These are phyloP conservation scores for Barbarea vulgaris DNA, from an alignment of 345 rosid genomes.

Conservation along the genomic window DNA sequence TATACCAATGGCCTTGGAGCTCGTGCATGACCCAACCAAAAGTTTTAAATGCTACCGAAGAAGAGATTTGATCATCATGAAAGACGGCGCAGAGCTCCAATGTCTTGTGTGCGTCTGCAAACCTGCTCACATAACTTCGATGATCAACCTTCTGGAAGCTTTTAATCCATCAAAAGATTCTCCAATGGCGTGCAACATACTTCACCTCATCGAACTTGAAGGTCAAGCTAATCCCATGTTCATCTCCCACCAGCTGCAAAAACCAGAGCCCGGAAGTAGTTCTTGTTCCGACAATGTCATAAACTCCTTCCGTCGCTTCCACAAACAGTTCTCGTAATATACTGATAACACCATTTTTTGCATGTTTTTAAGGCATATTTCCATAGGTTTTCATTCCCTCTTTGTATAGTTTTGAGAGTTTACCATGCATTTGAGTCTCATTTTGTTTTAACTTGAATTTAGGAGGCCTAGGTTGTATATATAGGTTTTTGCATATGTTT, in stretches of 20 bases:
- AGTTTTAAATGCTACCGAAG: slow-evolving; percentile 48
- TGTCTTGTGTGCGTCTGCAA: slow-evolving; percentile 54
- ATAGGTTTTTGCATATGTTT: too few species aligned
- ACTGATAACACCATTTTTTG: too few species aligned
- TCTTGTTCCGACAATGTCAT: slow-evolving; percentile 51
- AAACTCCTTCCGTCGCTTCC: slow-evolving; percentile 34
- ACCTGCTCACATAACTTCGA: slow-evolving; percentile 43
- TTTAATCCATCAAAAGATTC: slow-evolving; percentile 38
- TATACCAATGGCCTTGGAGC: slow-evolving; percentile 51
- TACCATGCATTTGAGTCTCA: too few species aligned
- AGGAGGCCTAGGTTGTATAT: too few species aligned
- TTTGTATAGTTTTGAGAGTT: too few species aligned
- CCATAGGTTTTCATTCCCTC: too few species aligned
- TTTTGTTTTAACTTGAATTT: too few species aligned
- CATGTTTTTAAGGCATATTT: too few species aligned
- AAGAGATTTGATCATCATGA: slow-evolving; percentile 41
- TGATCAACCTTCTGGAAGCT: slow-evolving; percentile 37
- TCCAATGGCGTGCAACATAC: slow-evolving; percentile 46
- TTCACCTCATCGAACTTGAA: slow-evolving; percentile 55
- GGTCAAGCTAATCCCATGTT: slow-evolving; percentile 55
- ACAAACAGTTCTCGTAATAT: background rate
- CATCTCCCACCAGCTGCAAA: slow-evolving; percentile 50
- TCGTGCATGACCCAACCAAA: slow-evolving; percentile 51
- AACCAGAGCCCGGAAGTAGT: slow-evolving; percentile 8
- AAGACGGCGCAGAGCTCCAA: slow-evolving; percentile 41